Percentiles rank a stretch among this genome's conserved stretches.
These are phyloP conservation scores for Choanephora cucurbitarum DNA, from an alignment of 371 early-diverging fungal genomes.

Conservation along the genomic window DNA sequence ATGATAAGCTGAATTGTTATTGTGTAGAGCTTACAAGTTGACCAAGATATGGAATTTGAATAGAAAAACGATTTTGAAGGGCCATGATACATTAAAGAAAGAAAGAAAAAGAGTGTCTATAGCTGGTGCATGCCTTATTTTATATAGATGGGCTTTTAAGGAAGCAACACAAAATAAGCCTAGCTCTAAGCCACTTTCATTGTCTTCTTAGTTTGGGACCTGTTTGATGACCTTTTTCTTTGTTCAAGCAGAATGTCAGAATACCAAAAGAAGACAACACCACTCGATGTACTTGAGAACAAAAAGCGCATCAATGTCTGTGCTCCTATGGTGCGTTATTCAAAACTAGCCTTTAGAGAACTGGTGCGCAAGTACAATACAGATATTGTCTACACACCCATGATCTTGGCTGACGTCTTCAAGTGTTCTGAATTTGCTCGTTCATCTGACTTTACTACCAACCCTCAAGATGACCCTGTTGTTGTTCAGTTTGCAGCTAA, in stretches of 20 bases:
- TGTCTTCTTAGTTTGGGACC: background rate
- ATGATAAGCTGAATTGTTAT: no score
- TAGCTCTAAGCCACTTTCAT: background rate
- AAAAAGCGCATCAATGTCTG: conserved; percentile 75
- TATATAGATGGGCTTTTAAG: no score
- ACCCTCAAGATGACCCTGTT: conserved; percentile 75
- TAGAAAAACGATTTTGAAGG: no score
- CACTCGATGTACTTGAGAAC: conserved; percentile 47
- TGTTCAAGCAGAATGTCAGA: no score
- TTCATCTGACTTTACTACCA: conserved; percentile 82
- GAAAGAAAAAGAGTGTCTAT: no score
- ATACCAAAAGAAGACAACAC: conserved; percentile 19
- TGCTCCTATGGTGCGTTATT: conserved; percentile 98
- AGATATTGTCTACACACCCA: conserved; percentile 96
- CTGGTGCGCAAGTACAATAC: conserved; percentile 87
- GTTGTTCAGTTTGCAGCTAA: conserved; percentile 95
- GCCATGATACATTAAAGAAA: no score
- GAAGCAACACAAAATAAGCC: no score
- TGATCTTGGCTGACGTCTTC: conserved; percentile 97
- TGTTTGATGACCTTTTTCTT: no score
- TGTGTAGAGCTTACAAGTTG: background rate
- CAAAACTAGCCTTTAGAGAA: conserved; percentile 92
- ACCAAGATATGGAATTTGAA: no score
- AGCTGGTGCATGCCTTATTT: no score
- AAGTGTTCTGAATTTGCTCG: conserved; percentile 80